Percentiles rank a stretch among this genome's conserved stretches.
Conservation (phyloP, 805 yeast genomes). For the Nakazawaea laoshanensis region DNA sequence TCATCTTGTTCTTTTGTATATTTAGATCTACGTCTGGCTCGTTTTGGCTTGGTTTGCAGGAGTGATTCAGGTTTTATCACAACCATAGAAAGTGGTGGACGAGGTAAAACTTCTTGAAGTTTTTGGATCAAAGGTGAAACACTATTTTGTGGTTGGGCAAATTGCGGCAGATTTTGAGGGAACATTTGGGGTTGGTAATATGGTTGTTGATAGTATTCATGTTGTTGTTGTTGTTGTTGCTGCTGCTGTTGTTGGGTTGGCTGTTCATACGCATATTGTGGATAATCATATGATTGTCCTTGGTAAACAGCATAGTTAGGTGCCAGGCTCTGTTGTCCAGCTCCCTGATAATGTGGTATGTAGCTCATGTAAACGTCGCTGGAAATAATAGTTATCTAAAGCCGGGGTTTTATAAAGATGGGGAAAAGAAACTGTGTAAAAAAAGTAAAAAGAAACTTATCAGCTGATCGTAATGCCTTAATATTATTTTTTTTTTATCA, state of each 20-base stretch:
- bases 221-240: conserved; percentile 3
- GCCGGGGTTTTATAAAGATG: no score
- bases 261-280: no score
- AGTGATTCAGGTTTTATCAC: conserved; percentile 34
- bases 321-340: no score
- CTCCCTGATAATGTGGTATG: no score
- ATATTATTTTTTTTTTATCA: no score
- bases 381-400: no score
- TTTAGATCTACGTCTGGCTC: conserved; percentile 58
- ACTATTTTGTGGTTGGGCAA: background rate
- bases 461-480: no score
- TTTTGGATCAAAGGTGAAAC: conserved; percentile 10
- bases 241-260: conserved; percentile 6
- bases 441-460: no score
- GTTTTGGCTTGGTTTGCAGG: conserved; percentile 32
- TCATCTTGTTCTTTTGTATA: conserved; percentile 63
- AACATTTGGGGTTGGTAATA: conserved; percentile 1
- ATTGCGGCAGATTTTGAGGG: conserved; percentile 8
- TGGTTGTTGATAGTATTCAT: conserved; percentile 1
- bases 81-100: conserved; percentile 38
- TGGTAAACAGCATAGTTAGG: no score
- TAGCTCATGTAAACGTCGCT: no score
- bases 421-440: no score
- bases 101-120: conserved; percentile 24
- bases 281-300: conserved; percentile 4